Conservation (phyloP, 2,329 filamentous ascomycete genomes). For the Cryphonectria radicalis region DNA sequence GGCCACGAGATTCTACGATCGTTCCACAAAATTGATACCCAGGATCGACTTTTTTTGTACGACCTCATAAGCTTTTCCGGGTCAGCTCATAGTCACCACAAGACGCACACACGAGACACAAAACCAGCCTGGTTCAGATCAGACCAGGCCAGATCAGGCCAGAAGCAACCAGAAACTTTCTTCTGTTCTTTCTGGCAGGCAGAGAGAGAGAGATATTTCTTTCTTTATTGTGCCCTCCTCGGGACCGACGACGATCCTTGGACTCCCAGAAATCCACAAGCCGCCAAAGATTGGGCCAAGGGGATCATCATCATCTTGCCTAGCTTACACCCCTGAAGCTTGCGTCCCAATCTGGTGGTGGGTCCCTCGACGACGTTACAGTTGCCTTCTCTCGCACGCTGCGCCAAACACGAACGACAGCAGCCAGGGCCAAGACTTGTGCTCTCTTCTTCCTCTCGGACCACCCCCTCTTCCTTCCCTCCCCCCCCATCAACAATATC, state of each 20-base stretch:
- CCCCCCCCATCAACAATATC: not conserved
- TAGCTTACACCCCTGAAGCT: constrained; percentile 9
- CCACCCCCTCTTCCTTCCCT: too few relatives aligned
- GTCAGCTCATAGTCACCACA: constrained; percentile 8
- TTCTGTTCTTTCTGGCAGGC: not conserved
- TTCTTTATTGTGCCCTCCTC: not conserved
- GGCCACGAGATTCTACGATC: not conserved
- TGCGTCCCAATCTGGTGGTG: constrained; percentile 2
- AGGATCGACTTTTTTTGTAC: not conserved
- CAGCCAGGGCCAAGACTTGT: not conserved
- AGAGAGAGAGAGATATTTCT: not conserved
- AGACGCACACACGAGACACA: not conserved
- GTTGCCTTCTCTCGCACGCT: not conserved
- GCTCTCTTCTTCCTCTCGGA: not conserved
- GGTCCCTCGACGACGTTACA: not conserved
- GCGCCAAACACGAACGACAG: not conserved
- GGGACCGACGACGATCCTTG: constrained; percentile 2
- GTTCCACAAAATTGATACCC: constrained; percentile 4
- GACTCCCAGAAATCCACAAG: not conserved
- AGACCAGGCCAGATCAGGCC: not conserved
- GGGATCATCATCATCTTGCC: constrained; percentile 5
- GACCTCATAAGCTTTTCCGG: not conserved
- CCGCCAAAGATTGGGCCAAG: not conserved
- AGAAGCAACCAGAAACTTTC: not conserved
- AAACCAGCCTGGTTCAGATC: not conserved